Base-by-base conservation (phyloP, 805 yeast genomes). In the Candida vartiovaarae region DNA sequence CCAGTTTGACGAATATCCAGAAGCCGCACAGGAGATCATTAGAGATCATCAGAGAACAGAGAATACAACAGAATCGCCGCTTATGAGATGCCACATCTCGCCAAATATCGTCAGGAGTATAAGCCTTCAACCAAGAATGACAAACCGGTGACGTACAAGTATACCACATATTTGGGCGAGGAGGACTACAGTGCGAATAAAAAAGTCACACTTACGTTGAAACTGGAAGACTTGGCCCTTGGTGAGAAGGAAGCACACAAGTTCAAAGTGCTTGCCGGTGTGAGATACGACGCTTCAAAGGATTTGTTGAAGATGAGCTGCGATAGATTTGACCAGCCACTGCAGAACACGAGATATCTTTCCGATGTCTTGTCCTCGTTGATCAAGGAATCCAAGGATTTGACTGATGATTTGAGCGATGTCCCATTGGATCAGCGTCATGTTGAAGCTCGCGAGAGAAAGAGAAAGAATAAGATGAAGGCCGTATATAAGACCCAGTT, bases 41-140 rank as follows among this genome's bases (percentile, higher is more conserved):
- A 76, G 78, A 44, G 82, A 78, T 51, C 85, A 80, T n/a, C 55
- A 76, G 97, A 58, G 82, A 78, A 51, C 80, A 77, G 53, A 80
- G 95, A 84, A 50, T 79, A 82, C 56, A 82, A 82, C 57, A 75
- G 97, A 55, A 71, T 87, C 36, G 87, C 95, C 8, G 96, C 97
- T 0, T 91, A 83, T 65, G 98, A 91, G 61, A 74, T 91, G 71
- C 99, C 99, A 6, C 74, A 79, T 44, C 71, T 93, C 50, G 80
- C 82, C 35, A 80, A 87, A 62, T 84, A 73, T 60, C 82, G 91
- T 53, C 79, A 83, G 63, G 73, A 71, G 47, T 90, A 85, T 67
- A 61, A 57, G 31, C 82, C 82, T 23, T 69, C 20, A 15, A 15
- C 20, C 20, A n/a, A 70, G 10, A 52, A 70, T 5, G 52, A 53